Conservation (phyloP, 345 rosid genomes). For the Erysimum cheiranthoides region DNA sequence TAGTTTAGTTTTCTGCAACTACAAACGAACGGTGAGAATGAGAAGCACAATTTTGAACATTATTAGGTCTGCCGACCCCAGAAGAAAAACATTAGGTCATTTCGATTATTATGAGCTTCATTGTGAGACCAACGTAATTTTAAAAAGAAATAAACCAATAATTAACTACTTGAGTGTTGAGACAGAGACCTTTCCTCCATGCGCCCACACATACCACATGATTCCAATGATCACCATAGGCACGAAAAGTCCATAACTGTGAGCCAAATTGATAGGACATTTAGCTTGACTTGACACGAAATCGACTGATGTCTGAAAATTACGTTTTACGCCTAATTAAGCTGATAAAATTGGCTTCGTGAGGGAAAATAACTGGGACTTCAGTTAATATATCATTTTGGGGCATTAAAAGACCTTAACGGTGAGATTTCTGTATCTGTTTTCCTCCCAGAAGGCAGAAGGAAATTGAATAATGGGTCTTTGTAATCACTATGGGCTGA, state of each 20-base stretch:
- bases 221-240: background rate
- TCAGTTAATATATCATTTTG: too few species aligned
- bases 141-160: background rate
- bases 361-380: background rate
- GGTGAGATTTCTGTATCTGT: too few species aligned
- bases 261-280: background rate
- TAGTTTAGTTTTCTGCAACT: too few species aligned
- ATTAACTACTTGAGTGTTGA: background rate
- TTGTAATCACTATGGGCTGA: background rate
- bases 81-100: background rate
- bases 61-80: background rate
- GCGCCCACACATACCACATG: conserved; percentile 3
- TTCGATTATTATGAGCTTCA: background rate
- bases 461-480: background rate
- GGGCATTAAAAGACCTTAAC: too few species aligned
- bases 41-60: too few species aligned
- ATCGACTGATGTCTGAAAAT: background rate
- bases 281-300: background rate
- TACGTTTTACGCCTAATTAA: background rate
- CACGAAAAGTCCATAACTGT: background rate
- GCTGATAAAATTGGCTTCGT: background rate
- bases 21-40: too few species aligned
- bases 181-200: background rate
- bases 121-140: background rate
- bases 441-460: background rate